A percentile compares a stretch with the other conserved stretches of the same genome.
Evolutionary conservation across 805 yeast species (phyloP).

Genomic region (Wickerhamiella alocasiicola): DNA sequence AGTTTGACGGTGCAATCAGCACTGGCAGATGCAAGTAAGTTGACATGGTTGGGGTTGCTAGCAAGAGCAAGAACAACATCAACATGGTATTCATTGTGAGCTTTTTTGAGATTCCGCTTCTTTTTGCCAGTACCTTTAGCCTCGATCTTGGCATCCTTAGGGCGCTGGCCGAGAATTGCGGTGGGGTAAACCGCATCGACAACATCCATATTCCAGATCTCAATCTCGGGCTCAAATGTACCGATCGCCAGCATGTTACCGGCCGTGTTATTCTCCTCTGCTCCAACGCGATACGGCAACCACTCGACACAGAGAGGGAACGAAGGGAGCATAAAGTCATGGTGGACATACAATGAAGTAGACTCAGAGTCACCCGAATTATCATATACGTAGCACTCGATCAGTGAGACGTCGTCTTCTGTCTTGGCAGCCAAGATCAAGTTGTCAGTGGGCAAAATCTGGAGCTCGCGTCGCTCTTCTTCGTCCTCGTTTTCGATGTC

Average conservation of each 20-base stretch:
- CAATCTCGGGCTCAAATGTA: slow-evolving; percentile 94
- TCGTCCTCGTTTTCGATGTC: slow-evolving; percentile 43
- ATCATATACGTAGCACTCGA: slow-evolving; percentile 90
- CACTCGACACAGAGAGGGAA: slow-evolving; percentile 96
- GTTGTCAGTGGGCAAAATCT: slow-evolving; percentile 81
- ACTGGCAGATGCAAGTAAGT: slow-evolving; percentile 83
- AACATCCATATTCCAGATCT: slow-evolving; percentile 89
- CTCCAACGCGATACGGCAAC: slow-evolving; percentile 61
- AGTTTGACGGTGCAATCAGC: slow-evolving; percentile 90
- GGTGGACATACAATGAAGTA: slow-evolving; percentile 78
- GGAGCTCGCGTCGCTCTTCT: slow-evolving; percentile 75
- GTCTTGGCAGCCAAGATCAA: slow-evolving; percentile 84
- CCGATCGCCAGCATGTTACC: slow-evolving; percentile 96
- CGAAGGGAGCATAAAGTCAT: slow-evolving; percentile 91
- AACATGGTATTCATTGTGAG: slow-evolving; percentile 66
- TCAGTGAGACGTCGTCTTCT: slow-evolving; percentile 83
- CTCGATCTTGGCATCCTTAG: slow-evolving; percentile 28
- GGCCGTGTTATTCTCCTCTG: slow-evolving; percentile 24
- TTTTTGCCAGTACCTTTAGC: slow-evolving; percentile 27
- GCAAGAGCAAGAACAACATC: slow-evolving; percentile 86
- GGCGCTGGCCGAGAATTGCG: slow-evolving; percentile 73
- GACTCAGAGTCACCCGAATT: slow-evolving; percentile 63
- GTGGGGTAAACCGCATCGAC: slow-evolving; percentile 93
- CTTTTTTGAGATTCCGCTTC: slow-evolving; percentile 41
- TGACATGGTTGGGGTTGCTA: slow-evolving; percentile 69